Conservation (phyloP, 2,329 filamentous ascomycete species). For the Curvularia sp. region DNA sequence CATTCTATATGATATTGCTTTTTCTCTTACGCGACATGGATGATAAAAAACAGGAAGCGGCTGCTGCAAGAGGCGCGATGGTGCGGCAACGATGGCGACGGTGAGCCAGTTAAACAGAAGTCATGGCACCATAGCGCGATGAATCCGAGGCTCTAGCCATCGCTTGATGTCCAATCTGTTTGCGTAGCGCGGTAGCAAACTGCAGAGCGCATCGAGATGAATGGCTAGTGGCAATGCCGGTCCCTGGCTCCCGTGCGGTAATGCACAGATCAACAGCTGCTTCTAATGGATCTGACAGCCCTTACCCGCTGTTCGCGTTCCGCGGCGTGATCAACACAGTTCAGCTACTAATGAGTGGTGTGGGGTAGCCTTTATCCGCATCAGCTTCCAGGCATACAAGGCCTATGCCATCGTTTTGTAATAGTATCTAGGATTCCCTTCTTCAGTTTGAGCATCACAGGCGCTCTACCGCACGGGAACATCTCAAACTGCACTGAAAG, state of each 20-base stretch:
- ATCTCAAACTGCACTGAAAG: background rate
- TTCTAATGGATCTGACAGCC: background rate
- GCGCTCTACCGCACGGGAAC: background rate
- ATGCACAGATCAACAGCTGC: background rate
- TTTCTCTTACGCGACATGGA: background rate
- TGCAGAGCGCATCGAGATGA: background rate
- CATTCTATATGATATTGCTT: background rate
- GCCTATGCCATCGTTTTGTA: background rate
- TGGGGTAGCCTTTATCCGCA: background rate
- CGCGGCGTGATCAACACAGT: background rate
- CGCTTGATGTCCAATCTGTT: background rate
- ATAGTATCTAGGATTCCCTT: background rate
- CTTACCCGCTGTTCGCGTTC: background rate
- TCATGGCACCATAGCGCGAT: background rate
- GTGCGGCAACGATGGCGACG: background rate
- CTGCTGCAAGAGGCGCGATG: background rate
- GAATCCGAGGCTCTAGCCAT: background rate
- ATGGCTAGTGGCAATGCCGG: background rate
- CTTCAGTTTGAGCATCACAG: background rate
- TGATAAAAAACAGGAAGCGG: background rate
- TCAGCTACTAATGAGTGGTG: background rate
- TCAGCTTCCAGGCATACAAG: background rate
- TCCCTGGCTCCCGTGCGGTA: background rate
- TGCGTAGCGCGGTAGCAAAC: background rate
- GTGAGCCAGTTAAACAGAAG: background rate